Percentiles rank a stretch among this genome's conserved stretches.
Evolutionary conservation across 495 filamentous ascomycete species (phyloP).

Genomic region (Baudoinia panamericana): DNA sequence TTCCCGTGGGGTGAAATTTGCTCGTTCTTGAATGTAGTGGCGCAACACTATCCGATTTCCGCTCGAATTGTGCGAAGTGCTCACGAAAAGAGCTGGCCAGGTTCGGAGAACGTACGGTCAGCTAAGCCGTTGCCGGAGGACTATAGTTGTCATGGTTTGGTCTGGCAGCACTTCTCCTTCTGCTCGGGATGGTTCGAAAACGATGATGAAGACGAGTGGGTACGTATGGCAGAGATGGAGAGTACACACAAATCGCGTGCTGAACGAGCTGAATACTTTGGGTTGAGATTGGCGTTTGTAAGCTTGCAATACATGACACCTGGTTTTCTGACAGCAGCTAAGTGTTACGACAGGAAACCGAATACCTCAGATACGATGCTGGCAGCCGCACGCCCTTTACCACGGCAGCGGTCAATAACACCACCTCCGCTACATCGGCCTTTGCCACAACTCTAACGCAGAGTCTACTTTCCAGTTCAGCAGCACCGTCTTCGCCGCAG

Average conservation of each 20-base stretch:
- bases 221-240: conserved; percentile 54
- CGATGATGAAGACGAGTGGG: conserved; percentile 61
- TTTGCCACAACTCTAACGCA: background rate
- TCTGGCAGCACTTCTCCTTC: conserved; percentile 58
- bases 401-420: background rate
- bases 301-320: background rate
- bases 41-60: conserved; percentile 31
- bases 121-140: conserved; percentile 68
- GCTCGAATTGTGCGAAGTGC: conserved; percentile 31
- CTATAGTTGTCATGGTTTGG: conserved; percentile 61
- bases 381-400: background rate
- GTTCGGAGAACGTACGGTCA: conserved; percentile 37
- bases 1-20: conserved; percentile 58
- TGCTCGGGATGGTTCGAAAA: conserved; percentile 56
- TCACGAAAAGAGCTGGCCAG: conserved; percentile 38
- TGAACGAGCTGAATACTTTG: conserved; percentile 66
- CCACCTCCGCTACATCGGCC: background rate
- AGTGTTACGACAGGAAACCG: conserved; percentile 1
- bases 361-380: conserved; percentile 8
- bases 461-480: background rate
- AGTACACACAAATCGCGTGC: conserved; percentile 52
- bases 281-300: conserved; percentile 8
- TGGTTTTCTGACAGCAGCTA: background rate
- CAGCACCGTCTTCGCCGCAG: background rate
- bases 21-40: conserved; percentile 53